A percentile compares a stretch with the other conserved stretches of the same genome.
Conservation (phyloP, 352 stramenopile genomes). For the Phytophthora ohioensis region DNA sequence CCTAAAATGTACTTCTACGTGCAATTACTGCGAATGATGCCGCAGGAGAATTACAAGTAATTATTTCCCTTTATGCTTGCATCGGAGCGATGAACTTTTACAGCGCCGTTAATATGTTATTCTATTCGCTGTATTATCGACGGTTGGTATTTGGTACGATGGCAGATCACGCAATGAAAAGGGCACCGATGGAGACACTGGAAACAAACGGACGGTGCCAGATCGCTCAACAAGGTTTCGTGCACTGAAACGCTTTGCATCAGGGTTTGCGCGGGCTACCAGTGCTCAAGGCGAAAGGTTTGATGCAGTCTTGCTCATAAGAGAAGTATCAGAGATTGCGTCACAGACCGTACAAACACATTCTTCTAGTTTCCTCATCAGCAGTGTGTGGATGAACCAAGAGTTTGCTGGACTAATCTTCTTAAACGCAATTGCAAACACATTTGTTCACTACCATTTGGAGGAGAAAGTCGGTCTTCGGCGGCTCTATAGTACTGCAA, state of each 20-base stretch:
- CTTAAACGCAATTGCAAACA: slow-evolving; percentile 43
- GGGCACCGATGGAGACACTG: background rate
- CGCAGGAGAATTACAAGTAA: slow-evolving; percentile 37
- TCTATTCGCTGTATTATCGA: slow-evolving; percentile 40
- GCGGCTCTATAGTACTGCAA: slow-evolving; percentile 34
- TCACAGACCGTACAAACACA: slow-evolving; percentile 43
- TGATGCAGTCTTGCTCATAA: slow-evolving; percentile 32
- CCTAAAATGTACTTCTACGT: slow-evolving; percentile 43
- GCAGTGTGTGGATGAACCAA: slow-evolving; percentile 47
- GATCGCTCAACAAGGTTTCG: background rate
- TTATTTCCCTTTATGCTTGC: slow-evolving; percentile 30
- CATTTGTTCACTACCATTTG: slow-evolving; percentile 35
- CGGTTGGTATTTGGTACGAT: slow-evolving; percentile 35
- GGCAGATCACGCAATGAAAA: background rate
- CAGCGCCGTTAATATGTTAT: slow-evolving; percentile 35
- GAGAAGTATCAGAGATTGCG: slow-evolving; percentile 37
- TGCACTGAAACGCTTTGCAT: slow-evolving; percentile 19
- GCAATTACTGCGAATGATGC: slow-evolving; percentile 42
- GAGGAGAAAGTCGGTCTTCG: slow-evolving; percentile 31
- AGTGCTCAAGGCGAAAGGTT: slow-evolving; percentile 38
- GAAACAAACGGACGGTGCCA: background rate
- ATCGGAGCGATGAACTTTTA: slow-evolving; percentile 43
- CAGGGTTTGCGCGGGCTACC: slow-evolving; percentile 24
- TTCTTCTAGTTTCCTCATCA: slow-evolving; percentile 43
- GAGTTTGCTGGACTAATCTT: slow-evolving; percentile 42